Evolutionary conservation across 106 monocot species (phyloP), one percentile per base, ranked within the genome.

Genomic region (Dendrobium huoshanense): DNA sequence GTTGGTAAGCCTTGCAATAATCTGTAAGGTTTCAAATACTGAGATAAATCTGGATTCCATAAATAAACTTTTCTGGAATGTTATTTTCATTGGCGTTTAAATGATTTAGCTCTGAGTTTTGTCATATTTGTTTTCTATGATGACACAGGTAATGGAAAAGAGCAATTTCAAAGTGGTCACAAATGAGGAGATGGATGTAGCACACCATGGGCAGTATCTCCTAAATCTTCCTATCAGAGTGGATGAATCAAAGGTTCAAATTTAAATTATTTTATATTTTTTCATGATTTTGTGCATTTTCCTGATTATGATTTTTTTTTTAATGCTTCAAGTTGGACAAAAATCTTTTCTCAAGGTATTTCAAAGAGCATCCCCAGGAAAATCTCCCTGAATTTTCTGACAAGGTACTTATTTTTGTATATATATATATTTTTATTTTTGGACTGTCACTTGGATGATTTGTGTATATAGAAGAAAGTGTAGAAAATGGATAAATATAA

Each of bases 101-200:
- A 51, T 51, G 2, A 51, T 51, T 15, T 51, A 10, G 51, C 51
- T 51, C 3, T 51, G 13, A 51, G 13, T 13, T 51, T 13, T 51
- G 51, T 51, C 51, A 51, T 15, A 51, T 51, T 51, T 51, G 13
- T 51, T 51, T 51, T 2, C 51, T 51, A 51, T 51, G 51, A 1
- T 51, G 51, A 51, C 13, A 51, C 51, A 98, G 98, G 76, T 98
- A 48, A 98, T 98, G 94, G 92, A 98, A 70, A 94, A 98, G 78
- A 94, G 98, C 84, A 98, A 98, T 84, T 98, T 98, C 82, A 98
- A 91, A 77, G 83, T 92, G 77, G 83, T 95, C 48, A 89, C 85
- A 7, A 88, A 98, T 82, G 88, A 92, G 65, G 98, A 98, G 77
- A 80, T 89, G 80, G 89, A 91, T 65, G 82, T 98, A 72, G 94